Conservation (phyloP, 495 filamentous ascomycete genomes). For the Niebla homalea region DNA sequence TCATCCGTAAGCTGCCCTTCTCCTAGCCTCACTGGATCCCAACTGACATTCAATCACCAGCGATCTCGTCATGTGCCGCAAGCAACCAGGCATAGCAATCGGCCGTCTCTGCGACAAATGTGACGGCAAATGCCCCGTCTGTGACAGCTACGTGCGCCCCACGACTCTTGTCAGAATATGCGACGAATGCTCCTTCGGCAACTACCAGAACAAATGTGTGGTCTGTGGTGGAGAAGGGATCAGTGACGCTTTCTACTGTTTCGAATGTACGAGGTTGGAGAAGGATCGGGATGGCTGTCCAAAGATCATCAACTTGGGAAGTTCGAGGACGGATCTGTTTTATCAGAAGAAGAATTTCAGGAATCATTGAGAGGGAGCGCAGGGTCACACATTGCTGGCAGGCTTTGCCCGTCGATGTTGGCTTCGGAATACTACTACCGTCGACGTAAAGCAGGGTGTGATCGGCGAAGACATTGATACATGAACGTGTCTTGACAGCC, state of each 20-base stretch:
- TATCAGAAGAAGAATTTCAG: conserved; percentile 70
- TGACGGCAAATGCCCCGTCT: conserved; percentile 98
- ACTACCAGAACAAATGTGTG: conserved; percentile 99
- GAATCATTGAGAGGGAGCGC: conserved; percentile 39
- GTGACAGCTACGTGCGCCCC: conserved; percentile 95
- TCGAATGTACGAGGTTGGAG: conserved; percentile 93
- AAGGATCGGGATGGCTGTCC: conserved; percentile 97
- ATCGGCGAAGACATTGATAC: too few relatives aligned
- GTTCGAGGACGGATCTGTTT: conserved; percentile 86
- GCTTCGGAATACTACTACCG: not conserved
- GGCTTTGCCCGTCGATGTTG: not conserved
- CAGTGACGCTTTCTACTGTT: conserved; percentile 99
- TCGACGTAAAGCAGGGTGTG: not conserved
- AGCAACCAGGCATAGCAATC: conserved; percentile 95
- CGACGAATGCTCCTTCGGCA: conserved; percentile 98
- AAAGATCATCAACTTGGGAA: conserved; percentile 98
- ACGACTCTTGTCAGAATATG: conserved; percentile 96
- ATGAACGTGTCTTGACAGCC: too few relatives aligned
- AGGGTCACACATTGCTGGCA: too few relatives aligned
- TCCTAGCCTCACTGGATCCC: not conserved
- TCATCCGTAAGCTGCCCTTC: conserved; percentile 48
- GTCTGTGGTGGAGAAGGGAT: conserved; percentile 98
- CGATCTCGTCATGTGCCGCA: conserved; percentile 99
- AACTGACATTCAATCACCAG: conserved; percentile 26
- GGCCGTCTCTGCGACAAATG: conserved; percentile 99